Evolutionary conservation across 169 alveolate genomes (phyloP).

Genomic region (Cryptosporidium felis): DNA sequence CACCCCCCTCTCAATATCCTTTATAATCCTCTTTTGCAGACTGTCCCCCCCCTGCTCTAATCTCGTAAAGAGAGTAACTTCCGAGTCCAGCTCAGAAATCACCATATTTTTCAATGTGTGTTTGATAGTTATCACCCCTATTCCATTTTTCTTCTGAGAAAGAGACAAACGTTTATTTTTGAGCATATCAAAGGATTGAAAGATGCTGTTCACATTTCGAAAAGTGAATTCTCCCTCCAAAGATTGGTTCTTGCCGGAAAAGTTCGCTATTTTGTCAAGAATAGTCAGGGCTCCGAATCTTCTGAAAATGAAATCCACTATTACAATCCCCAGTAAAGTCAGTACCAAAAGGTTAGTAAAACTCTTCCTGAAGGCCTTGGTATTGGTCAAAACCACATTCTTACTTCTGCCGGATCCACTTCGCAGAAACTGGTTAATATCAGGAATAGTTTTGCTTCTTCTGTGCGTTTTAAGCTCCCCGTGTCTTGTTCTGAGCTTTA

Average conservation of each 20-base stretch:
- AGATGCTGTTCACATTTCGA: neutral
- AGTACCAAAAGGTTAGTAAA: constrained; percentile 19
- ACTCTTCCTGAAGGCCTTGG: constrained; percentile 28
- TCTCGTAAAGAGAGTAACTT: constrained; percentile 23
- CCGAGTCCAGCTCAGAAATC: constrained; percentile 19
- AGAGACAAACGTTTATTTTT: constrained; percentile 16
- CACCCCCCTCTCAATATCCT: constrained; percentile 53
- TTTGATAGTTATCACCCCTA: constrained; percentile 7
- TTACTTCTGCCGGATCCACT: neutral
- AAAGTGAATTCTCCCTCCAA: constrained; percentile 20
- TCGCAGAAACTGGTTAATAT: neutral
- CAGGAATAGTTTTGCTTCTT: constrained; percentile 64
- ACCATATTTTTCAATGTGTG: neutral
- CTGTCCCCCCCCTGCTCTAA: neutral
- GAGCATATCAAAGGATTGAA: neutral
- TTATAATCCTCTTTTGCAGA: constrained; percentile 30
- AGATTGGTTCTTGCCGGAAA: neutral
- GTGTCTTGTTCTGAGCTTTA: neutral
- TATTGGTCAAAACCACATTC: constrained; percentile 28
- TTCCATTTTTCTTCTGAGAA: constrained; percentile 18
- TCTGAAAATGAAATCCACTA: constrained; percentile 27
- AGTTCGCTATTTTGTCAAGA: neutral
- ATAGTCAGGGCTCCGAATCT: constrained; percentile 15
- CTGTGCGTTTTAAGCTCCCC: constrained; percentile 6
- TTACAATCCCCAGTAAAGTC: constrained; percentile 10